These are phyloP conservation scores for Gracilariopsis chorda DNA, from an alignment of 23 red algal genomes.

Conservation along the genomic window DNA sequence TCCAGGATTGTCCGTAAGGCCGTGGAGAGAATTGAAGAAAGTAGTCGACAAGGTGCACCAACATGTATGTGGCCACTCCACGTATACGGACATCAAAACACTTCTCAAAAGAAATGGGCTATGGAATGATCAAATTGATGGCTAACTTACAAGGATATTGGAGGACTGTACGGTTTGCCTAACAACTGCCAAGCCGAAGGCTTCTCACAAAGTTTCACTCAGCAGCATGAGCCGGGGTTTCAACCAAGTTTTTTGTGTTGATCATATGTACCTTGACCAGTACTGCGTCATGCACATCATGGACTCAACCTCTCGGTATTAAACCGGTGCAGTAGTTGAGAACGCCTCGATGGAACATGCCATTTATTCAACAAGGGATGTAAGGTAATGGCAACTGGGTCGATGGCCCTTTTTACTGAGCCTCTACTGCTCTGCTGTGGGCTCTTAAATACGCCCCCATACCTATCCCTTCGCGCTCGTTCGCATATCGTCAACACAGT, in stretches of 20 bases:
- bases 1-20: background rate
- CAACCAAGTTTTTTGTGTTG: background rate
- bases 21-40: background rate
- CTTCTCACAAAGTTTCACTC: background rate
- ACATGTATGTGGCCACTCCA: slow-evolving; percentile 13
- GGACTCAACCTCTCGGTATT: background rate
- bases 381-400: no score
- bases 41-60: slow-evolving; percentile 22
- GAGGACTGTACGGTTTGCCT: background rate
- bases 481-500: no score
- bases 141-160: background rate
- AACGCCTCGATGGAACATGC: background rate
- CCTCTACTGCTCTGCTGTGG: no score
- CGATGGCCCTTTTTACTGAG: no score
- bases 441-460: no score
- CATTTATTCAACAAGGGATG: no score
- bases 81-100: slow-evolving; percentile 2
- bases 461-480: no score
- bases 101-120: slow-evolving; percentile 28
- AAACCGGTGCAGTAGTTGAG: background rate
- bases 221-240: background rate
- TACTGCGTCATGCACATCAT: slow-evolving; percentile 25
- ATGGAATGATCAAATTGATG: slow-evolving; percentile 1
- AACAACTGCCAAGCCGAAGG: background rate
- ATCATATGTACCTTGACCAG: slow-evolving; percentile 22